Conservation (phyloP, 345 rosid species). For the Eucalyptus albens region DNA sequence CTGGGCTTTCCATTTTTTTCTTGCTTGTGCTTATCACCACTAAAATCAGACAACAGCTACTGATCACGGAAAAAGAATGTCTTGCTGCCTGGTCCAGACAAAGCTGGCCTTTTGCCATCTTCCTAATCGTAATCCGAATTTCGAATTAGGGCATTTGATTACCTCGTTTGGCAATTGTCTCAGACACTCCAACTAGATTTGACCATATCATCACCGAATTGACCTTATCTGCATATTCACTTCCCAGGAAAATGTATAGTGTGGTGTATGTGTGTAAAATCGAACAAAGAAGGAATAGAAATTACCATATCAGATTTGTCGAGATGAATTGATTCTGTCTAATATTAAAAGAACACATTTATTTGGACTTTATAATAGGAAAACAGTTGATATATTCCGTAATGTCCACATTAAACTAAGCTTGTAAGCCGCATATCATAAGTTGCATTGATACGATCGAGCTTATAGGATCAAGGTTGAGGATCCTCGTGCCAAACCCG, state of each 20-base stretch:
- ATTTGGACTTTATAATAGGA: not conserved
- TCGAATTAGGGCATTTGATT: not conserved
- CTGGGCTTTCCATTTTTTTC: not conserved
- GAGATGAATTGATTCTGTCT: not conserved
- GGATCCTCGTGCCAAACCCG: accelerated
- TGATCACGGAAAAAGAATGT: not conserved
- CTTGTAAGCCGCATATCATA: accelerated
- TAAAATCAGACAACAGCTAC: not conserved
- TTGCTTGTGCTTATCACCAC: not conserved
- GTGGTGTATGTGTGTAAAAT: not conserved
- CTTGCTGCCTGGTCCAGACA: not conserved
- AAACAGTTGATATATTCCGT: not conserved
- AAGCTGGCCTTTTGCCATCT: not conserved
- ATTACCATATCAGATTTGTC: not conserved
- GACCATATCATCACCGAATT: not conserved
- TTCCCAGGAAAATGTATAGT: accelerated
- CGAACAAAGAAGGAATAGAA: not conserved
- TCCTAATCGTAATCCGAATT: not conserved
- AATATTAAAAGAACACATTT: not conserved
- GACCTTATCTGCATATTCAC: not conserved
- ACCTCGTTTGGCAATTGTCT: not conserved
- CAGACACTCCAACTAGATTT: not conserved
- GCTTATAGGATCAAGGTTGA: not conserved
- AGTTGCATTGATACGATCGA: not conserved
- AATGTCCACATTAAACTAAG: not conserved